phyloP scores from a whole-genome alignment of 2,329 filamentous ascomycete species.

The Ilyonectria mors-panacis region DNA sequence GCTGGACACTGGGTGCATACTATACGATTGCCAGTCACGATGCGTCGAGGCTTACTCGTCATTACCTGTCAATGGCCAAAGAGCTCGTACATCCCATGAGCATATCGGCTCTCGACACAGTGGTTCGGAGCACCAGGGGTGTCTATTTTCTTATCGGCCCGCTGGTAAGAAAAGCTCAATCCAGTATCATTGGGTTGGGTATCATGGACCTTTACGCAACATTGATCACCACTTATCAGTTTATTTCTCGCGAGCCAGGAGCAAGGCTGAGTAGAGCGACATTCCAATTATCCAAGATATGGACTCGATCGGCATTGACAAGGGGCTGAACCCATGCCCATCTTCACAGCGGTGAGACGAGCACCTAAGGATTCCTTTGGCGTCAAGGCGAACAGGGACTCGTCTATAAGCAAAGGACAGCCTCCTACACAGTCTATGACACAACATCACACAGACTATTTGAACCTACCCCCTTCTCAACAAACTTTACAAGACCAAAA shows the following conservation, averaged over 20 bases:
- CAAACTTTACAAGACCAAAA: not conserved
- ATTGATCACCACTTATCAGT: slow-evolving; percentile 36
- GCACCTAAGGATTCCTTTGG: slow-evolving; percentile 33
- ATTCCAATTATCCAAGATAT: slow-evolving; percentile 41
- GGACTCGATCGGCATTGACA: slow-evolving; percentile 34
- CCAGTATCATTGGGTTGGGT: slow-evolving; percentile 40
- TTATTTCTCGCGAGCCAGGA: slow-evolving; percentile 30
- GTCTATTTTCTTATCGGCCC: slow-evolving; percentile 42
- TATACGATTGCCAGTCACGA: slow-evolving; percentile 44
- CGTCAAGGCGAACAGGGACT: slow-evolving; percentile 30
- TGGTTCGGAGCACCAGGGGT: slow-evolving; percentile 34
- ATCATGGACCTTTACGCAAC: slow-evolving; percentile 46
- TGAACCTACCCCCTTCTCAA: not conserved
- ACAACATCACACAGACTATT: slow-evolving; percentile 23
- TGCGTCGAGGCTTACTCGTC: slow-evolving; percentile 23
- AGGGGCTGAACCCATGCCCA: slow-evolving; percentile 39
- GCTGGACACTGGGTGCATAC: slow-evolving; percentile 43
- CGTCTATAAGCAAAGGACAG: slow-evolving; percentile 12
- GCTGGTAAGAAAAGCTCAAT: slow-evolving; percentile 41
- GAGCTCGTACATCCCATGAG: slow-evolving; percentile 42
- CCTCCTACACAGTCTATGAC: slow-evolving; percentile 21
- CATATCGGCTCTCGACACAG: slow-evolving; percentile 33
- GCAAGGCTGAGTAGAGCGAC: slow-evolving; percentile 37
- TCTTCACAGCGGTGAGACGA: slow-evolving; percentile 41
- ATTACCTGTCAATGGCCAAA: slow-evolving; percentile 39